Conservation (phyloP, 2,329 filamentous ascomycete genomes). For the Cladosporium phlei region DNA sequence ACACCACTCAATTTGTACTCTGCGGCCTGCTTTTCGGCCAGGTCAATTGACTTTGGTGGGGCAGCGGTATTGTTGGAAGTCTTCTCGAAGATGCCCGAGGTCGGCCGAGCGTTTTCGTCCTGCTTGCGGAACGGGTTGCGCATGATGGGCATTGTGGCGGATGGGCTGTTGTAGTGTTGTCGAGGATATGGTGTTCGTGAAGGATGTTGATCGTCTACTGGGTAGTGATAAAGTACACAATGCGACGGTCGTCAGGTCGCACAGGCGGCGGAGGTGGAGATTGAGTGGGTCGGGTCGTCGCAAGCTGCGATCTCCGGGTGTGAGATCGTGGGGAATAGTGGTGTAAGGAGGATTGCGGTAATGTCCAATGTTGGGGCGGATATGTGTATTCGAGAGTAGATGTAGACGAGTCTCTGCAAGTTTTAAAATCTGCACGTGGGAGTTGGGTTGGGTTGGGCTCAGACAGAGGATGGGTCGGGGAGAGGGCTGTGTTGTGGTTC, state of each 20-base stretch:
- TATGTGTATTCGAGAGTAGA: too few species aligned
- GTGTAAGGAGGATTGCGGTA: neutral
- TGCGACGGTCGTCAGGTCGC: slow-evolving; percentile 11
- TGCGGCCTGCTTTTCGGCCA: slow-evolving; percentile 34
- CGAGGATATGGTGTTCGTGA: neutral
- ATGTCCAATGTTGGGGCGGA: neutral
- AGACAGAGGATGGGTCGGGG: too few species aligned
- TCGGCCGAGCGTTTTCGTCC: slow-evolving; percentile 33
- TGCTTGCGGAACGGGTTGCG: slow-evolving; percentile 37
- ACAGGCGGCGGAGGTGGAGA: slow-evolving; percentile 10
- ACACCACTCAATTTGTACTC: slow-evolving; percentile 52
- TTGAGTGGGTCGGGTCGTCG: slow-evolving; percentile 4
- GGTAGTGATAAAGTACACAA: neutral
- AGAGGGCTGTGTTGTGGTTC: too few species aligned
- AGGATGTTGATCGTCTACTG: neutral
- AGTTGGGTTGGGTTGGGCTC: too few species aligned
- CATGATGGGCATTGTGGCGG: slow-evolving; percentile 33
- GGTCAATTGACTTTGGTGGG: slow-evolving; percentile 39
- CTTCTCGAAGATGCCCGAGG: slow-evolving; percentile 5
- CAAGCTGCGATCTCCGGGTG: slow-evolving; percentile 10
- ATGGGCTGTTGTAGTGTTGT: neutral
- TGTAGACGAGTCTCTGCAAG: too few species aligned
- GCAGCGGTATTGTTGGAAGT: slow-evolving; percentile 13
- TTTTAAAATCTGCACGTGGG: slow-evolving; percentile 1
- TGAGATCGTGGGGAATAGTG: slow-evolving; percentile 10